Conservation (phyloP, 2,329 filamentous ascomycete genomes). For the Talaromyces sp. region DNA sequence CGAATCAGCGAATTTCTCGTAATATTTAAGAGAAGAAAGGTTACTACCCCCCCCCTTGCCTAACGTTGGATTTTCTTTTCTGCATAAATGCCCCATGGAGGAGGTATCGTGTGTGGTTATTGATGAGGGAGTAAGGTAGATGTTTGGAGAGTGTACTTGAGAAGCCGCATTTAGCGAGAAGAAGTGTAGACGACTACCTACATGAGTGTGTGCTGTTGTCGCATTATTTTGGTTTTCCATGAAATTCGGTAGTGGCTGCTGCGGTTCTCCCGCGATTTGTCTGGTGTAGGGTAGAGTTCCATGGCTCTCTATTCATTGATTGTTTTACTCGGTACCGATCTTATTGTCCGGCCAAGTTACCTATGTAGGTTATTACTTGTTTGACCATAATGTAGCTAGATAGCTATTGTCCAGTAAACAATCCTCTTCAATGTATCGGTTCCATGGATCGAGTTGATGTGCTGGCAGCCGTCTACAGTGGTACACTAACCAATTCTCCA, state of each 20-base stretch:
- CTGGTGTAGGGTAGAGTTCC: not conserved
- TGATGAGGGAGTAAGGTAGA: not conserved
- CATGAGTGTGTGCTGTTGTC: slow-evolving; percentile 9
- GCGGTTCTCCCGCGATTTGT: not conserved
- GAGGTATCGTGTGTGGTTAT: slow-evolving; percentile 1
- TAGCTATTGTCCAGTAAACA: not conserved
- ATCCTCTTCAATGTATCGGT: not conserved
- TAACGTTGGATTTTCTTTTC: slow-evolving; percentile 21
- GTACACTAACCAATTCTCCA: slow-evolving; percentile 10
- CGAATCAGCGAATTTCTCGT: slow-evolving; percentile 29
- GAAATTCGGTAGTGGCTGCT: slow-evolving; percentile 11
- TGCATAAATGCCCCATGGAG: slow-evolving; percentile 15
- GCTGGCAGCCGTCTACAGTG: slow-evolving; percentile 26
- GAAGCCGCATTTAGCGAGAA: slow-evolving; percentile 5
- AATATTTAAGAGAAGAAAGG: not conserved
- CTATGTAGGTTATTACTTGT: slow-evolving; percentile 6
- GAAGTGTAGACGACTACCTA: not conserved
- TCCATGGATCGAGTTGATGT: slow-evolving; percentile 27
- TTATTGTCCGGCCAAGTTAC: not conserved
- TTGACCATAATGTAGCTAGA: slow-evolving; percentile 3
- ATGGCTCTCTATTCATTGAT: not conserved
- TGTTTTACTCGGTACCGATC: not conserved
- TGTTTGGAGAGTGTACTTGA: not conserved
- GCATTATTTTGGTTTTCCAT: slow-evolving; percentile 10
- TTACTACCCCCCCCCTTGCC: slow-evolving; percentile 23